Base-by-base conservation (phyloP, 2,329 filamentous ascomycete species). In the Fusarium humuli region DNA sequence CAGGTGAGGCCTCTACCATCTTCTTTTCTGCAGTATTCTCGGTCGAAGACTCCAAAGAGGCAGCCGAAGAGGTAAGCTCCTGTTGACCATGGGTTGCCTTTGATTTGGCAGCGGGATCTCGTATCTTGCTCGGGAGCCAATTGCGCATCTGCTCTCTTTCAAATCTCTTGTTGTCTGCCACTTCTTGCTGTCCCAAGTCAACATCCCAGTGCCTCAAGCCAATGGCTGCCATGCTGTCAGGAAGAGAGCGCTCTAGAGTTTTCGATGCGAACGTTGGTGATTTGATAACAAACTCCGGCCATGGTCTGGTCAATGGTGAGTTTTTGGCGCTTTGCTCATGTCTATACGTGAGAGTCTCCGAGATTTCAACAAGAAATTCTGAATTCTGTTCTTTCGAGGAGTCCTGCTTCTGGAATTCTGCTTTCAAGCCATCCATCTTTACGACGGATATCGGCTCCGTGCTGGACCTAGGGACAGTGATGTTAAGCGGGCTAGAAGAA, bases 161-260 rank as follows among this genome's bases (percentile, higher is more conserved):
- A n/a, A 61, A 18, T 42, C 30, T 59, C 34, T 54, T 64, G 29
- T 56, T 32, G 23, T 67, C 49, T 18, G 16, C 25, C 18, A 53
- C 37, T 46, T 52, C 45, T 50, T 71, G 64, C 46, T 71, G 69
- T 22, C 76, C 72, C 18, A 73, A 53, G 44, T 77, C 75, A 20
- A 79, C 54, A 18, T 73, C 72, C 85, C 85, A 87, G 67, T 85
- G 81, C 25, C 77, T 77, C 32, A 86, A 75, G 7, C 82, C 84
- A 10, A 76, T 76, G 11, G 76, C 72, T 18, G 77, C 76, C 58
- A 83, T 75, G 34, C 74, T 79, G 9, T 74, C 65, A 1, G 84
- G 84, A 25, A 86, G 73, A 4, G 79, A 79, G 30, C 77, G 76
- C 56, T 73, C 74, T 47, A 87, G 76, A 4, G 79, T 79, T 20